Evolutionary conservation across 257 asterid genomes (phyloP), one percentile per base, ranked within the genome.

Genomic region (Fraxinus pennsylvanica): DNA sequence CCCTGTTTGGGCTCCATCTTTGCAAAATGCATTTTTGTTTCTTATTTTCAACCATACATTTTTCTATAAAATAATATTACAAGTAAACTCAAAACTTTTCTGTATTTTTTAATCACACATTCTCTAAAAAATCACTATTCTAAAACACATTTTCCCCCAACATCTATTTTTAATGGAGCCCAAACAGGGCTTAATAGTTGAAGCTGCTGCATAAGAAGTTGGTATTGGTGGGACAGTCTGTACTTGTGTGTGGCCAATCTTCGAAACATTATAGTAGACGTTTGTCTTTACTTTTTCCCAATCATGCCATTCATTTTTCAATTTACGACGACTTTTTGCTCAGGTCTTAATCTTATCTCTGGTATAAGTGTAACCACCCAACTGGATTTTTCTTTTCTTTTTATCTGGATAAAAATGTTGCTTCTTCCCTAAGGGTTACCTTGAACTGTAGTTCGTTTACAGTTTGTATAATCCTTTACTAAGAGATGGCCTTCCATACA

Each of bases 121-220:
- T 33, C 36, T 33, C 36, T 33, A 0, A 33, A 33, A 33, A 33
- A 33, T 33, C 36, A 33, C 36, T 33, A 33, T 33, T 33, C 36
- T 33, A 33, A 33, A 33, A 33, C 36, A 3, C 36, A 33, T 33
- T 33, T 33, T 33, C 36, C 36, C 35, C 36, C 36, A 33, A 33
- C 36, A 33, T 33, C 36, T 33, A 33, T 33, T 33, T 33, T 33
- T 33, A 33, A 33, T 4, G 36, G 36, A 33, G 36, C 36, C 36
- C 36, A 33, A 33, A 33, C 36, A 33, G 36, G 36, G 36, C 36
- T 33, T 27, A 70, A 33, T 54, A 21, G 61, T 12, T 14, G 10
- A 52, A 67, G 65, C 72, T 76, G 59, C 27, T 45, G n/a, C 65
- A 12, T 66, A 59, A 13, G 36, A 47, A 74, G 73, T 80, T 65